phyloP scores from a whole-genome alignment of 441 rosid species.

The Eugenia klotzschiana region DNA sequence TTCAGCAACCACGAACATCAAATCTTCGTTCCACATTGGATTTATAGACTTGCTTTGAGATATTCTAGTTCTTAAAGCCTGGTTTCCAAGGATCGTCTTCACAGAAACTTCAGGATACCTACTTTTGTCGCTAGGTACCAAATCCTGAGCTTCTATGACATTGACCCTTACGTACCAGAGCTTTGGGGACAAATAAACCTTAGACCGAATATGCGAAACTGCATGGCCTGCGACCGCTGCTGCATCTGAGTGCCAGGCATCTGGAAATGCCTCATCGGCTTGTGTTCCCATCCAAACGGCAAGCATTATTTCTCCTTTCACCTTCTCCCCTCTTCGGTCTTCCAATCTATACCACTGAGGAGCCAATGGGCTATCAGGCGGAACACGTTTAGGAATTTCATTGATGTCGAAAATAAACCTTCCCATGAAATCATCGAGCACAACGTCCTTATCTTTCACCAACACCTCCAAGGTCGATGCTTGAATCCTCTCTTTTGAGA shows the following conservation, averaged over 20 bases:
- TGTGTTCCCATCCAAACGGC: conserved; percentile 12
- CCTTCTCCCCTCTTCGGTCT: conserved; percentile 50
- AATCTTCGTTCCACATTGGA: conserved; percentile 77
- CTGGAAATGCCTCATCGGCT: conserved; percentile 54
- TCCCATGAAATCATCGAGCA: conserved; percentile 66
- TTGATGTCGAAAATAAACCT: conserved; percentile 57
- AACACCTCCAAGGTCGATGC: conserved; percentile 63
- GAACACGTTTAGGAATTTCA: conserved; percentile 71
- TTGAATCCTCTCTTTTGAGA: conserved; percentile 78
- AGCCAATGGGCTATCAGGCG: conserved; percentile 90
- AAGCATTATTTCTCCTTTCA: conserved; percentile 44
- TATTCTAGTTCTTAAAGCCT: conserved; percentile 34
- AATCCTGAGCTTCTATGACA: conserved; percentile 68
- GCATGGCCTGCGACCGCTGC: conserved; percentile 32
- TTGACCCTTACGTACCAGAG: conserved; percentile 74
- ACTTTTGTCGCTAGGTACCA: conserved; percentile 45
- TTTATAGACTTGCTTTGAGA: conserved; percentile 45
- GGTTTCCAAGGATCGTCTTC: conserved; percentile 46
- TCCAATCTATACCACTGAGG: conserved; percentile 90
- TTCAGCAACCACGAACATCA: conserved; percentile 59
- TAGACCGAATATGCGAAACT: conserved; percentile 37
- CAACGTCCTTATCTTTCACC: conserved; percentile 71
- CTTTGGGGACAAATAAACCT: conserved; percentile 57
- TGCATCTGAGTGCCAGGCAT: conserved; percentile 85
- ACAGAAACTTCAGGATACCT: conserved; percentile 55